Percentiles rank a stretch among this genome's conserved stretches.
These are phyloP conservation scores for Taiwanofungus camphoratus DNA, from an alignment of 1,284 basidiomycete species.

Conservation along the genomic window DNA sequence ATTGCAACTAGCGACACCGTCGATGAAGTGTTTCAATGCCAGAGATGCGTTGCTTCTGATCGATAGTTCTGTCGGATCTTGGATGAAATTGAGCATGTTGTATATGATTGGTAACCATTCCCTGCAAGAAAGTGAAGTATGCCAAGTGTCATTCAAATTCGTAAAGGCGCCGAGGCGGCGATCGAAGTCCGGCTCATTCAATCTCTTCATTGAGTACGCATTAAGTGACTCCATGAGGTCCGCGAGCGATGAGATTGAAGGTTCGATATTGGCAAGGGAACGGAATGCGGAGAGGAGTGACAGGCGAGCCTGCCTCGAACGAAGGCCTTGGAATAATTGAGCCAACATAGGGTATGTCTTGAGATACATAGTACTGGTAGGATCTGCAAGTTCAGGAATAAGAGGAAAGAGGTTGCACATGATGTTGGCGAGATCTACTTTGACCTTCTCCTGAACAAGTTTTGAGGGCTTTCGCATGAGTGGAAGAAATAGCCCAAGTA, in stretches of 20 bases:
- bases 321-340: conserved; percentile 72
- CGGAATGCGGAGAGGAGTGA: conserved; percentile 65
- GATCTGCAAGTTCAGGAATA: conserved; percentile 59
- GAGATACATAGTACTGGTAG: conserved; percentile 42
- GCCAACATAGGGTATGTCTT: conserved; percentile 67
- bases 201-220: conserved; percentile 74
- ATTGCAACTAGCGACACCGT: conserved; percentile 39
- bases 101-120: conserved; percentile 86
- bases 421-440: conserved; percentile 80
- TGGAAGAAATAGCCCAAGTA: conserved; percentile 76
- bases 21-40: conserved; percentile 76
- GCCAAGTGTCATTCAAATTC: conserved; percentile 61
- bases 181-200: conserved; percentile 95
- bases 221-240: conserved; percentile 72
- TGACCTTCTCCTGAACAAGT: conserved; percentile 81
- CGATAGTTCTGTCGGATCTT: conserved; percentile 86
- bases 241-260: conserved; percentile 43
- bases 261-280: conserved; percentile 49
- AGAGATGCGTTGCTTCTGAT: conserved; percentile 82
- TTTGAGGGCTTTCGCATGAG: conserved; percentile 77
- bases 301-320: conserved; percentile 63
- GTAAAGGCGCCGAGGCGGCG: conserved; percentile 78
- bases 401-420: conserved; percentile 71
- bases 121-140: conserved; percentile 41
- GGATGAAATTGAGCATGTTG: conserved; percentile 83